Percentiles rank a stretch among this genome's conserved stretches.
These are phyloP conservation scores for Rhodotorula sp. DNA, from an alignment of 1,284 basidiomycete species.

Conservation along the genomic window DNA sequence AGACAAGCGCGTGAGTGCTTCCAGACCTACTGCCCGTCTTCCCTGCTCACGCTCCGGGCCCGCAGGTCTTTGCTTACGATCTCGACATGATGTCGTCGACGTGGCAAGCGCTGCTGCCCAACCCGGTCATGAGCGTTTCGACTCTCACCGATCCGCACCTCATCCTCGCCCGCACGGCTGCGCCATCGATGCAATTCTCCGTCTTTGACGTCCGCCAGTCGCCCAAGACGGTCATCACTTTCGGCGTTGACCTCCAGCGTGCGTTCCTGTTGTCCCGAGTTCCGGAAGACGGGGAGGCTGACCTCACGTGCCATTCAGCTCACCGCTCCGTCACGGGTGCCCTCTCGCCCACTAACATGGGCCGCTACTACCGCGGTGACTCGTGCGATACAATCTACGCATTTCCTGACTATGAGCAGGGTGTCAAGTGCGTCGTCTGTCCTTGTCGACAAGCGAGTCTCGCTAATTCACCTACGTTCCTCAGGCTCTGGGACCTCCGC, in stretches of 20 bases:
- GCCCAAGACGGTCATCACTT: constrained; percentile 1
- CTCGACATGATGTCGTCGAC: constrained; percentile 5
- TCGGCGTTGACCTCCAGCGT: constrained; percentile 30
- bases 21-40: neutral
- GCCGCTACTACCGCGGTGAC: constrained; percentile 32
- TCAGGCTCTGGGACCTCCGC: constrained; percentile 33
- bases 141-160: constrained; percentile 30
- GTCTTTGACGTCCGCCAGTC: constrained; percentile 23
- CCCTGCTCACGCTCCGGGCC: too few relatives aligned
- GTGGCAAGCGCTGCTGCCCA: constrained; percentile 24
- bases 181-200: constrained; percentile 24
- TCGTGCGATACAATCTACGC: constrained; percentile 26
- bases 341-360: constrained; percentile 20
- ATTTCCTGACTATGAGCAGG: constrained; percentile 26
- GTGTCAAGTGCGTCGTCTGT: constrained; percentile 26
- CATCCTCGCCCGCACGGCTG: constrained; percentile 22
- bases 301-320: neutral
- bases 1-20: constrained; percentile 29
- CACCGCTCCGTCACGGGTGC: constrained; percentile 9
- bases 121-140: constrained; percentile 23
- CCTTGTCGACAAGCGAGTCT: neutral
- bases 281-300: neutral
- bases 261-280: neutral
- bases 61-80: constrained; percentile 32
- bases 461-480: too few relatives aligned